These are phyloP conservation scores for Hygrophoropsis aurantiaca DNA, from an alignment of 768 basidiomycete genomes.

Conservation along the genomic window DNA sequence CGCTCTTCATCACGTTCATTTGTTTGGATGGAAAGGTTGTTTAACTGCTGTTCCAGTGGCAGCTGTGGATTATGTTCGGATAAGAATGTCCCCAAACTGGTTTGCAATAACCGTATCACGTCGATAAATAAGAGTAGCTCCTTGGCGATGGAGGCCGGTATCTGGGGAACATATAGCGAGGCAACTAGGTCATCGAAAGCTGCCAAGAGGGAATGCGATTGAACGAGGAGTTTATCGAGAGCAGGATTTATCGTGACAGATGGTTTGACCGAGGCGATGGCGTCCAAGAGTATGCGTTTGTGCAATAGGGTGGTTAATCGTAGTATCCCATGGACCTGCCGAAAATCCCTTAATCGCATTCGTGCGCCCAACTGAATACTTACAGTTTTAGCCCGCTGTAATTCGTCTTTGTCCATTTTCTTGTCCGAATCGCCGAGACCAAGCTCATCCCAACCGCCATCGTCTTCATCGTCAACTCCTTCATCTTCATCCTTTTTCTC, in stretches of 20 bases:
- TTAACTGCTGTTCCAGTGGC: slow-evolving; percentile 24
- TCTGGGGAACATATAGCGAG: slow-evolving; percentile 66
- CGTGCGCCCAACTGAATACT: not conserved
- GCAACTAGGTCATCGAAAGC: slow-evolving; percentile 67
- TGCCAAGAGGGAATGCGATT: slow-evolving; percentile 52
- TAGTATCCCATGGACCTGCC: slow-evolving; percentile 58
- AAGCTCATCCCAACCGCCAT: slow-evolving; percentile 69
- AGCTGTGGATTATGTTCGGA: slow-evolving; percentile 14
- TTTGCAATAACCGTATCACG: slow-evolving; percentile 38
- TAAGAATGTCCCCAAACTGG: slow-evolving; percentile 24
- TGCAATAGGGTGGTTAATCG: slow-evolving; percentile 63
- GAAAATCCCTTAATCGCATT: slow-evolving; percentile 2
- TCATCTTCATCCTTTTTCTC: slow-evolving; percentile 24
- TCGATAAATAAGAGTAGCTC: slow-evolving; percentile 39
- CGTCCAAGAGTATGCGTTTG: slow-evolving; percentile 54
- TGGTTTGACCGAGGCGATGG: slow-evolving; percentile 37
- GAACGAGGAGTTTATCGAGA: slow-evolving; percentile 53
- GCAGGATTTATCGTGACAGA: slow-evolving; percentile 20
- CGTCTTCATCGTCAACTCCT: slow-evolving; percentile 35
- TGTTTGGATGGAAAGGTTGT: slow-evolving; percentile 18
- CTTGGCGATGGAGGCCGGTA: slow-evolving; percentile 37
- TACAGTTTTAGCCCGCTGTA: slow-evolving; percentile 62
- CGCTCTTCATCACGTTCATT: not conserved
- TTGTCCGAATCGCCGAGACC: slow-evolving; percentile 42
- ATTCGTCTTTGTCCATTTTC: slow-evolving; percentile 48